phyloP scores from a whole-genome alignment of 257 asterid genomes.

The Solanum dulcamara region DNA sequence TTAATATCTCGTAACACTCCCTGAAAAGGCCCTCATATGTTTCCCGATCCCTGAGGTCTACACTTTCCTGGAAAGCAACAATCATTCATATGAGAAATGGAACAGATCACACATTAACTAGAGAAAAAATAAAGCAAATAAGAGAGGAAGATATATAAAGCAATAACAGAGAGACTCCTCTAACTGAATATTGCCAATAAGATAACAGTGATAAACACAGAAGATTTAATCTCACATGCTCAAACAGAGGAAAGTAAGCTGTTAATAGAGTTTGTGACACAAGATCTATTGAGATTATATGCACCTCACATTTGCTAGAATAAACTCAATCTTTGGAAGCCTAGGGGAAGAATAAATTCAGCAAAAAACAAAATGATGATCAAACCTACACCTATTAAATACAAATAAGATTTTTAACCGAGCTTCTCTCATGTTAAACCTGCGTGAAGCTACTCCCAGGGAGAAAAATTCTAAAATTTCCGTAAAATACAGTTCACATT shows the following conservation, averaged over 20 bases:
- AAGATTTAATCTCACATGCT: background rate
- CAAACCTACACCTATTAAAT: background rate
- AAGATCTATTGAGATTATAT: background rate
- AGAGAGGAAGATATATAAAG: background rate
- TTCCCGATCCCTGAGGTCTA: constrained; percentile 49
- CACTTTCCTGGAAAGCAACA: constrained; percentile 37
- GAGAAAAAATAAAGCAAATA: background rate
- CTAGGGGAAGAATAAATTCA: background rate
- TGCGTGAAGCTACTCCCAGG: background rate
- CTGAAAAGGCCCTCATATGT: constrained; percentile 59
- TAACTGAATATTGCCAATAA: background rate
- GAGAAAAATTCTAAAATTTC: background rate
- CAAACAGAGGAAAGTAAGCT: background rate
- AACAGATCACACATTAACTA: background rate
- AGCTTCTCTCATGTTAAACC: background rate
- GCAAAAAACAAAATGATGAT: background rate
- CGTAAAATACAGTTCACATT: background rate
- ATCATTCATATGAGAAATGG: background rate
- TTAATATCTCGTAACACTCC: constrained; percentile 57
- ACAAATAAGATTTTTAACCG: background rate
- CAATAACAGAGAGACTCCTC: background rate
- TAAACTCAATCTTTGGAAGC: background rate
- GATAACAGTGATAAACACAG: background rate
- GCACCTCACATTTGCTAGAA: background rate
- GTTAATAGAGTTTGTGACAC: background rate